Conservation (phyloP, 768 basidiomycete species). For the Mycena polygramma region DNA sequence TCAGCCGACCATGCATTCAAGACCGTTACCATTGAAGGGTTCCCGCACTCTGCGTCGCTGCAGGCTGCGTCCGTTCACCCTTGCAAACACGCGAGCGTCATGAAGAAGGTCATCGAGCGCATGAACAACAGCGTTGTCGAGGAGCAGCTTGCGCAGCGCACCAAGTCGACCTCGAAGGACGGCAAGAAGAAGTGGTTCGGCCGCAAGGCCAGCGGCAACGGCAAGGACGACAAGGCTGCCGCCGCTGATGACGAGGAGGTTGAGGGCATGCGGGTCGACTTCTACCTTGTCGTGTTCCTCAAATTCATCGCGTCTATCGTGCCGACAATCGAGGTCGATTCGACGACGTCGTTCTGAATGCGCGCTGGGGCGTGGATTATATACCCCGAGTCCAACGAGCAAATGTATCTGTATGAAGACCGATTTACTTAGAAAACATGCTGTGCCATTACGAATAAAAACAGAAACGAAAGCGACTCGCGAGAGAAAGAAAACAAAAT, state of each 20-base stretch:
- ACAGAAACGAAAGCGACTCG: not conserved
- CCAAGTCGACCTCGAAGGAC: conserved; percentile 55
- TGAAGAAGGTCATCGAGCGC: conserved; percentile 99
- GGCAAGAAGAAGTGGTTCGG: conserved; percentile 90
- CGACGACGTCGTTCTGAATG: conserved; percentile 80
- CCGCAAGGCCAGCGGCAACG: conserved; percentile 75
- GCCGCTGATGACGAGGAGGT: conserved; percentile 73
- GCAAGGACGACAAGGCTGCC: conserved; percentile 64
- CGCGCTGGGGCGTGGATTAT: conserved; percentile 30
- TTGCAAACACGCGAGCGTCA: conserved; percentile 98
- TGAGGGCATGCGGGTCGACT: conserved; percentile 96
- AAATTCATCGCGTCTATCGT: conserved; percentile 99
- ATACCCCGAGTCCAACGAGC: conserved; percentile 30
- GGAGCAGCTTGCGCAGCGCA: conserved; percentile 79
- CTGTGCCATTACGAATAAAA: conserved; percentile 5
- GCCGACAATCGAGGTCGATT: conserved; percentile 98
- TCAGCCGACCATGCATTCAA: conserved; percentile 98
- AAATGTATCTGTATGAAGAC: conserved; percentile 38
- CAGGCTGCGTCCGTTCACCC: conserved; percentile 96
- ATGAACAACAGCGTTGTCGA: conserved; percentile 93
- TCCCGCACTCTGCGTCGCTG: conserved; percentile 91
- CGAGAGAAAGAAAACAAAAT: conserved; percentile 43
- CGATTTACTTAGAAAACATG: conserved; percentile 32
- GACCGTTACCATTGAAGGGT: conserved; percentile 98
- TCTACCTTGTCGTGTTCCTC: conserved; percentile 97